Conservation (phyloP, 148 eudicot species). For the Chenopodium formosanum region DNA sequence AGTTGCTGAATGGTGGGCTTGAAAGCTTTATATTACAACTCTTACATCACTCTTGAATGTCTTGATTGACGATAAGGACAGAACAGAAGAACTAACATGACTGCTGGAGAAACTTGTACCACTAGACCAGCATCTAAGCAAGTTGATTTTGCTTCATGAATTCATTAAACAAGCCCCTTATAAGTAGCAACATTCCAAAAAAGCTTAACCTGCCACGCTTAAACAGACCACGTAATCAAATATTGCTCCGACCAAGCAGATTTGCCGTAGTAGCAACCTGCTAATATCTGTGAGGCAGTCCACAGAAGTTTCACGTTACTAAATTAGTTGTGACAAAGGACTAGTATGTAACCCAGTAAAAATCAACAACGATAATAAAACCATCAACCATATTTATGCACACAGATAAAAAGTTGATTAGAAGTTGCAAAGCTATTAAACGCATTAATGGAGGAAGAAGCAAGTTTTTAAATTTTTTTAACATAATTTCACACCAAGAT, state of each 20-base stretch:
- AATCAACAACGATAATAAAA: too few relatives aligned
- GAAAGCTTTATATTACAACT: conserved; percentile 37
- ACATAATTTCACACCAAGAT: conserved; percentile 45
- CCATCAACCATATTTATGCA: too few relatives aligned
- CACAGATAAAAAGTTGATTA: too few relatives aligned
- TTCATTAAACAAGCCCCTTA: conserved; percentile 59
- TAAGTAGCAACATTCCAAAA: conserved; percentile 44
- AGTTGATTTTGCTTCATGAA: conserved; percentile 16
- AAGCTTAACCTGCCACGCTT: conserved; percentile 44
- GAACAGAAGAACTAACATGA: conserved; percentile 41
- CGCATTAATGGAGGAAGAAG: not conserved
- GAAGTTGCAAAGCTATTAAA: too few relatives aligned
- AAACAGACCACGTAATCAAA: conserved; percentile 37
- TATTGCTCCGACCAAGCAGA: conserved; percentile 41
- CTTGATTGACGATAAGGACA: conserved; percentile 37
- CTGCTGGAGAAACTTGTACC: conserved; percentile 36
- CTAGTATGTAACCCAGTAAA: too few relatives aligned
- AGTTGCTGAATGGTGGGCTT: conserved; percentile 21
- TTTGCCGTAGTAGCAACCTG: conserved; percentile 55
- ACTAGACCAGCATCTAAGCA: not conserved
- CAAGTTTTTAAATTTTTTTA: not conserved
- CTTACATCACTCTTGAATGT: conserved; percentile 42
- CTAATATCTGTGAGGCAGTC: conserved; percentile 38
- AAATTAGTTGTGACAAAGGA: not conserved
- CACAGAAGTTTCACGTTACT: not conserved